Base-by-base conservation (phyloP, 2,329 filamentous ascomycete genomes). In the Cercospora beticola region DNA sequence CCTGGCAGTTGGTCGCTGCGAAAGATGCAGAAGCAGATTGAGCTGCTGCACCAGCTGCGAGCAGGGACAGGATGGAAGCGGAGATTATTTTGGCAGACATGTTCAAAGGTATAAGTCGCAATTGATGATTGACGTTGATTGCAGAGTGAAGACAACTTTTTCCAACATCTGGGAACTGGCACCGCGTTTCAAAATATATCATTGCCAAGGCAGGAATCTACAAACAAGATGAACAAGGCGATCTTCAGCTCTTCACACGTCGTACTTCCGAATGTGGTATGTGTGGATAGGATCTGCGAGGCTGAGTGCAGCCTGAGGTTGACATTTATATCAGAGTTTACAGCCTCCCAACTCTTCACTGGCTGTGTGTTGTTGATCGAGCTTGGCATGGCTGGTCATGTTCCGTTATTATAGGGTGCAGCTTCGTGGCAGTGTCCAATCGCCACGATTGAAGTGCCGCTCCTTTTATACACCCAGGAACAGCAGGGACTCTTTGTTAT, bases 211-310 rank as follows among this genome's bases (percentile, higher is more conserved):
- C 14, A 30, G 49, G 46, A 18, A 28, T 56, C 49, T 61, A 28
- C 10, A n/a, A 36, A 26, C 18, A 61, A 61, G 23, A 56, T 56
- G 23, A 56, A 56, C 49, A 56, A n/a, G 46, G 10, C 46, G 49
- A 56, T 56, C 49, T 56, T 28, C 49, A 56, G 49, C 23, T 56
- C 6, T 6, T 4, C 23, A 28, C 23, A 56, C 21, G 26, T 56
- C 49, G 49, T 56, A 56, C 49, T 36, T 36, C 56, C 56, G 9
- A 59, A 59, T 59, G 5, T 36, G 56, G 56, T 21, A 59, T 59
- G 56, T 59, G 56, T 59, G 56, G 56, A 31, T 59, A 33, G 49
- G 56, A 59, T 59, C 56, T 36, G 28, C 56, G 56, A 59, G 56
- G 28, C 56, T 21, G 28, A 59, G 28, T 36, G 28, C 28, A 31